Base-by-base conservation (phyloP, 148 eudicot genomes). In the Fallopia convolvulus region DNA sequence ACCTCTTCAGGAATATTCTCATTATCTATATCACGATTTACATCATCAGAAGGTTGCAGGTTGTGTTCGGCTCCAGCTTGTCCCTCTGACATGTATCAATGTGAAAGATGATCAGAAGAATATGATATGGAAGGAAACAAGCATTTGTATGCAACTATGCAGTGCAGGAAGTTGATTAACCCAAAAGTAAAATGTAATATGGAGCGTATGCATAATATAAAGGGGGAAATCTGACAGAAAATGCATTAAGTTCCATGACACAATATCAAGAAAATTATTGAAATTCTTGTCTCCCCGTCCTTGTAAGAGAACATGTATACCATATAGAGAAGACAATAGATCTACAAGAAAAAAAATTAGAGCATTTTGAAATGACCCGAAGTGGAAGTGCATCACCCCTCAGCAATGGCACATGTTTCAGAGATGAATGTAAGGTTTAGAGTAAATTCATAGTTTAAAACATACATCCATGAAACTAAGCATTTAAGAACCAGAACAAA, bases 11-110 rank as follows among this genome's bases (percentile, higher is more conserved):
- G 87, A 53, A 49, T 86, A 72, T 72, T 90, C 74, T 81, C 90
- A 70, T 87, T 72, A 70, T 79, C 84, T 46, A 11, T 79, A 40
- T 65, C 88, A 71, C 63, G 77, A 74, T 86, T 81, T 70, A 75
- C 90, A 71, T 80, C 87, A 30, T 78, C 66, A 5, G 4, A 75
- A 21, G 80, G 80, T 63, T 76, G 86, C 76, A 80, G 86, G 79
- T 89, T 86, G 74, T 92, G 82, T 61, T 90, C 94, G 55, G 76
- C 92, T 73, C 80, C 90, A 68, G 84, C 82, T 76, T 84, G 94
- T 56, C 87, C 97, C 61, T 86, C 97, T 92, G 86, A 49, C 80
- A 76, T 72, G 74, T n/a, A 44, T 20, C 15, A 21, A 41, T 10
- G n/a, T 44, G 55, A 10, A 73, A 44, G 8, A 4, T 73, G 33